Percentiles rank a stretch among this genome's conserved stretches.
phyloP scores from a whole-genome alignment of 768 basidiomycete genomes.

The Mycena latifolia region DNA sequence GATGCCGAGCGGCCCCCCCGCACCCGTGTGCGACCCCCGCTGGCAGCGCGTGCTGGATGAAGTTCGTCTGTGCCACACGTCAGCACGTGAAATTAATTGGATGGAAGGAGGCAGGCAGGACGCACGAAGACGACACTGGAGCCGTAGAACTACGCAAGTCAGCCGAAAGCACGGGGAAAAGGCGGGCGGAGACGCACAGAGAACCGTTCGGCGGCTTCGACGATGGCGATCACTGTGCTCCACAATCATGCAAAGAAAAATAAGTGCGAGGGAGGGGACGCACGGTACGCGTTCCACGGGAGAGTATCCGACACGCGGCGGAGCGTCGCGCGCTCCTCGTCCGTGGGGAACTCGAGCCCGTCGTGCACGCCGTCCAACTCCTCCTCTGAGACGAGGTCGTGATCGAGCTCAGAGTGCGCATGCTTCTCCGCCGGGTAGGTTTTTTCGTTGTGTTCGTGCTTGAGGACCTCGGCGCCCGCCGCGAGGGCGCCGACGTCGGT shows the following conservation, averaged over 20 bases:
- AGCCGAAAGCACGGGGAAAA: too few species aligned
- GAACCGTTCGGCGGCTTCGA: constrained; percentile 83
- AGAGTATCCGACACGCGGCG: constrained; percentile 71
- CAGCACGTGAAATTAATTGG: too few species aligned
- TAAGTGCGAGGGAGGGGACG: constrained; percentile 37
- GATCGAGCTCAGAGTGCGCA: constrained; percentile 19
- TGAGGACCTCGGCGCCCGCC: too few species aligned
- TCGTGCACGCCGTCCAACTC: constrained; percentile 52
- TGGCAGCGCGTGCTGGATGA: constrained; percentile 82
- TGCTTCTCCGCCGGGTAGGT: too few species aligned
- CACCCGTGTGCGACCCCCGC: constrained; percentile 72
- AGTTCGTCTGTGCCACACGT: constrained; percentile 78
- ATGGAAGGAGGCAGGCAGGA: too few species aligned
- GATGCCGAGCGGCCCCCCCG: constrained; percentile 64
- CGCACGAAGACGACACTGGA: constrained; percentile 32
- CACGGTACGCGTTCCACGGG: constrained; percentile 71
- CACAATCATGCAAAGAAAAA: too few species aligned
- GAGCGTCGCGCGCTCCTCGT: constrained; percentile 69
- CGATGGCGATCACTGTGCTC: constrained; percentile 67
- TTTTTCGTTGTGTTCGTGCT: too few species aligned
- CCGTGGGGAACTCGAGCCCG: constrained; percentile 73
- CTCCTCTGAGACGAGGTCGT: not conserved
- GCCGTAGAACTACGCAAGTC: constrained; percentile 27
- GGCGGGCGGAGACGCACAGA: constrained; percentile 56
- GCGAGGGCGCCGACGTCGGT: constrained; percentile 18